phyloP scores from a whole-genome alignment of 2,329 filamentous ascomycete species.

The Ophiostoma piceae region DNA sequence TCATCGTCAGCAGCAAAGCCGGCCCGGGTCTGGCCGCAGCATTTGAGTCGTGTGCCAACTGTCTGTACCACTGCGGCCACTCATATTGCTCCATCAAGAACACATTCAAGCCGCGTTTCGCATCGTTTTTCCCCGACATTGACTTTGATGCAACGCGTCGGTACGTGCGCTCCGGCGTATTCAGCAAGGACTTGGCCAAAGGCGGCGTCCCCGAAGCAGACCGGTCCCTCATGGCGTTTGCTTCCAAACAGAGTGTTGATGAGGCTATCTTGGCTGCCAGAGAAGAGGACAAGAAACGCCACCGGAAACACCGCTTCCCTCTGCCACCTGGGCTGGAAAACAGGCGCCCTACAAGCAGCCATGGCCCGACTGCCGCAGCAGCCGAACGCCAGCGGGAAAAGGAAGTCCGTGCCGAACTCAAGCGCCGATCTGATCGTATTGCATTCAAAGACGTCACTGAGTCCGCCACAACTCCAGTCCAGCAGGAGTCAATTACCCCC shows the following conservation, averaged over 20 bases:
- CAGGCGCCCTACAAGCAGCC: not conserved
- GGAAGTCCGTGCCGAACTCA: not conserved
- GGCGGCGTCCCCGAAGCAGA: not conserved
- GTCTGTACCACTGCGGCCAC: conserved; percentile 31
- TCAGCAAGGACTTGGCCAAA: not conserved
- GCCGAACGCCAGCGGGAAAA: not conserved
- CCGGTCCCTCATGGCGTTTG: not conserved
- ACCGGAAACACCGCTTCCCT: not conserved
- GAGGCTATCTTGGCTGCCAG: not conserved
- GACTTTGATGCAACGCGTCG: conserved; percentile 13
- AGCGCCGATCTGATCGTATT: conserved; percentile 25
- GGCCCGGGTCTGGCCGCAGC: conserved; percentile 20
- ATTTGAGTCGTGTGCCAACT: conserved; percentile 32
- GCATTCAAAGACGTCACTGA: conserved; percentile 17
- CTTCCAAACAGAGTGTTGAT: not conserved
- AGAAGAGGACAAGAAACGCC: not conserved
- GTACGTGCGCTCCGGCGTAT: conserved; percentile 12
- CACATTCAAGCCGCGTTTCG: conserved; percentile 22
- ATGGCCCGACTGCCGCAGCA: not conserved
- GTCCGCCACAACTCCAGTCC: not conserved
- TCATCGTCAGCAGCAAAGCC: conserved; percentile 27
- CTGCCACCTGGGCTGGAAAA: not conserved
- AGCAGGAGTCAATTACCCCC: not conserved
- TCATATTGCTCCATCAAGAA: conserved; percentile 27
- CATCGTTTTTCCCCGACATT: conserved; percentile 21